These are phyloP conservation scores for Diaporthe capsici DNA, from an alignment of 2,329 filamentous ascomycete species.

Conservation along the genomic window DNA sequence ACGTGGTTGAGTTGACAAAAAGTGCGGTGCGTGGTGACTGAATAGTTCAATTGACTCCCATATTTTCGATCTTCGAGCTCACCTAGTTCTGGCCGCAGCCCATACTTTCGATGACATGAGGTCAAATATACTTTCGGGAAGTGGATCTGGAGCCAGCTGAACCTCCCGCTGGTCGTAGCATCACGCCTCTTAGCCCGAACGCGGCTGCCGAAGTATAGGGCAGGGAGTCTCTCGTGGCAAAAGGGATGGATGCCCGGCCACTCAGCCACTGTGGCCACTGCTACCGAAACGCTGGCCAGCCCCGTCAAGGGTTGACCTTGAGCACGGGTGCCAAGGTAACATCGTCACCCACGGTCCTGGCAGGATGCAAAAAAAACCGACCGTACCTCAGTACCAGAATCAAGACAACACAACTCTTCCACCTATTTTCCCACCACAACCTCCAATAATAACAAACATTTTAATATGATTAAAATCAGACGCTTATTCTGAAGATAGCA, in stretches of 20 bases:
- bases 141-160: background rate
- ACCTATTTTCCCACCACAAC: no score
- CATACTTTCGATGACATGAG: background rate
- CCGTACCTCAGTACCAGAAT: no score
- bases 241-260: background rate
- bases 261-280: background rate
- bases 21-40: background rate
- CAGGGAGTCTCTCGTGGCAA: conserved; percentile 7
- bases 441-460: no score
- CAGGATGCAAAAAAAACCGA: no score
- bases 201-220: conserved; percentile 4
- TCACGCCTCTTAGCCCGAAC: background rate
- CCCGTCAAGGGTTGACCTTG: background rate
- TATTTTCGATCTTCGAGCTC: background rate
- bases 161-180: background rate
- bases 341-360: conserved; percentile 8
- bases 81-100: background rate
- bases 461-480: no score
- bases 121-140: conserved; percentile 32
- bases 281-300: no score
- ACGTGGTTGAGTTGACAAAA: background rate
- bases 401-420: no score
- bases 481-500: no score
- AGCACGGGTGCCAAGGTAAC: conserved; percentile 1
- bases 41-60: no score